Percentiles rank a stretch among this genome's conserved stretches.
Evolutionary conservation across 768 basidiomycete species (phyloP).

Genomic region (Pholiota conissans): DNA sequence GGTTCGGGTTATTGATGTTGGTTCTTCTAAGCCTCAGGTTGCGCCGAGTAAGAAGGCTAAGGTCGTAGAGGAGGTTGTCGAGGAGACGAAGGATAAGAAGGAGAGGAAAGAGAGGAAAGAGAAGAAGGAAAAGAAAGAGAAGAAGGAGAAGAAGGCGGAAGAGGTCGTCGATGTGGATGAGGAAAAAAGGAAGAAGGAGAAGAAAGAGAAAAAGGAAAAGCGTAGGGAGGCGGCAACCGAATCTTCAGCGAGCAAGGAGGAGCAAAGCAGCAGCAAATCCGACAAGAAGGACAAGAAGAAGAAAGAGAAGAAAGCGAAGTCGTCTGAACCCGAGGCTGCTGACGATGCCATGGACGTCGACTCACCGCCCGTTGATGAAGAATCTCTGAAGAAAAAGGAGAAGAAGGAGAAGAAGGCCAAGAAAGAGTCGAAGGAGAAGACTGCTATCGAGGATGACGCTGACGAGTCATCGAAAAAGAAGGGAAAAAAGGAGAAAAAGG

Average conservation of each 20-base stretch:
- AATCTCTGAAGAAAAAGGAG: conserved; percentile 19
- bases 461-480: conserved; percentile 16
- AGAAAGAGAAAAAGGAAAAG: conserved; percentile 17
- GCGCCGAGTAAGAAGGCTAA: conserved; percentile 16
- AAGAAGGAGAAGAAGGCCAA: conserved; percentile 20
- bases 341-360: conserved; percentile 12
- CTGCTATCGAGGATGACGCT: conserved; percentile 9
- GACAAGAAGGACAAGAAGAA: conserved; percentile 35
- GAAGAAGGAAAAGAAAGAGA: conserved; percentile 16
- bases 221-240: conserved; percentile 11
- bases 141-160: conserved; percentile 17
- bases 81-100: conserved; percentile 15
- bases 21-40: no score
- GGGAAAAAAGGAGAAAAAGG: conserved; percentile 19
- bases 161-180: conserved; percentile 9
- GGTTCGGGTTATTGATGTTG: not conserved
- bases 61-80: conserved; percentile 13
- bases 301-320: conserved; percentile 26
- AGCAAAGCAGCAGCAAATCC: conserved; percentile 14
- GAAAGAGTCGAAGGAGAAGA: conserved; percentile 20
- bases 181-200: conserved; percentile 19
- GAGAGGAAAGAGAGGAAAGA: conserved; percentile 20
- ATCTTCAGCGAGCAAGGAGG: conserved; percentile 14
- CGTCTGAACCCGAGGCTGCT: conserved; percentile 7
- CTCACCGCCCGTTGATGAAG: conserved; percentile 27